Conservation (phyloP, 2,329 filamentous ascomycete genomes). For the Clarireedia monteithiana region DNA sequence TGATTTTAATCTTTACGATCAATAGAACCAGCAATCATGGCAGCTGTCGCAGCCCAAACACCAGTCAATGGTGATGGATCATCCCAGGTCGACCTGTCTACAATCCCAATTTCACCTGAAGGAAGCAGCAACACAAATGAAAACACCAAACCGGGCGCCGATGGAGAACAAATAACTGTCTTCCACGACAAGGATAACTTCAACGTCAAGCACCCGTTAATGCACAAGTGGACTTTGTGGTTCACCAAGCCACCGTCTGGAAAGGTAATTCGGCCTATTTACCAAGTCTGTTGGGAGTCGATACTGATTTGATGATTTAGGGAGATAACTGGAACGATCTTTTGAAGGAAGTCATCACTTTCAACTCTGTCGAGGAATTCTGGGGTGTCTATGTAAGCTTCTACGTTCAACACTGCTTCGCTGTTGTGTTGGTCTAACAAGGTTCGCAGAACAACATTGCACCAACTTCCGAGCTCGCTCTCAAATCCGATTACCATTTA, state of each 20-base stretch:
- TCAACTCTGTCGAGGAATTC: constrained; percentile 98
- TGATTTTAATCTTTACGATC: not conserved
- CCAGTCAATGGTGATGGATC: constrained; percentile 14
- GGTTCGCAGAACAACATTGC: constrained; percentile 87
- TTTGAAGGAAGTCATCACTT: constrained; percentile 96
- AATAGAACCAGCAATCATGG: constrained; percentile 18
- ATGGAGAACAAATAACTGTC: constrained; percentile 72
- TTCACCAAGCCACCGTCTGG: constrained; percentile 97
- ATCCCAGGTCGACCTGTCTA: constrained; percentile 58
- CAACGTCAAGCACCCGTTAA: constrained; percentile 97
- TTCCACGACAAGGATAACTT: constrained; percentile 99
- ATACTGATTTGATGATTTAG: constrained; percentile 38
- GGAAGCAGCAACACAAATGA: constrained; percentile 47
- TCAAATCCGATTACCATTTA: constrained; percentile 98
- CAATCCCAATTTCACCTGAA: constrained; percentile 58
- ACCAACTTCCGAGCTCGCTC: constrained; percentile 85
- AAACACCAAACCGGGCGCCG: constrained; percentile 35
- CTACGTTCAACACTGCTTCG: not conserved
- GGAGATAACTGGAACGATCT: constrained; percentile 98
- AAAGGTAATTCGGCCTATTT: constrained; percentile 54
- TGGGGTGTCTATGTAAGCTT: constrained; percentile 94
- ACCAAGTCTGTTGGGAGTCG: not conserved
- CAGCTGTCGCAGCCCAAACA: constrained; percentile 19
- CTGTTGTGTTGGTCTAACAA: constrained; percentile 8
- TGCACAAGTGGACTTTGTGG: constrained; percentile 98